Percentiles rank a stretch among this genome's conserved stretches.
These are phyloP conservation scores for Dictyostelium firmibasis DNA, from an alignment of 78 protist genomes.

Conservation along the genomic window DNA sequence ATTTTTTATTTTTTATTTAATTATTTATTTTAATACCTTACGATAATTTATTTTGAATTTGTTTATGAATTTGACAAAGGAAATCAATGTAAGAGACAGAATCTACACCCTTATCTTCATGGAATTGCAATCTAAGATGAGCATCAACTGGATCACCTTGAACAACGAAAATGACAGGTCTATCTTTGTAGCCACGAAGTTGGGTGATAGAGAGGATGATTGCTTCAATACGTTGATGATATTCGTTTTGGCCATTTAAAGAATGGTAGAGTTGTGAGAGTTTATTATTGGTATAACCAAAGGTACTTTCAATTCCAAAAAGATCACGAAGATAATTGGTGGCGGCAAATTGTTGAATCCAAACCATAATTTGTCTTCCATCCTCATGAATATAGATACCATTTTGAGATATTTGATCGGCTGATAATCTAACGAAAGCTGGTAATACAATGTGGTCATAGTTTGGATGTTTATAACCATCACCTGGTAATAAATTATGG, in stretches of 20 bases:
- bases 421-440: background rate
- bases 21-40: conserved; percentile 17
- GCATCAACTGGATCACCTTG: conserved; percentile 40
- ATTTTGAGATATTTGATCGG: conserved; percentile 42
- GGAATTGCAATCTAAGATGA: conserved; percentile 24
- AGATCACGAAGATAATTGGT: conserved; percentile 26
- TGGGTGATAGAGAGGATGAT: background rate
- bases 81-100: conserved; percentile 73
- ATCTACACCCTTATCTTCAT: conserved; percentile 78
- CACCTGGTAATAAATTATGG: conserved; percentile 32
- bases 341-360: conserved; percentile 63
- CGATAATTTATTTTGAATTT: conserved; percentile 83
- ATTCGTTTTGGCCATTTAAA: conserved; percentile 11
- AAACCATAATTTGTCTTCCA: conserved; percentile 42
- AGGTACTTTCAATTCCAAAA: conserved; percentile 19
- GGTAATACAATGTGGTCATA: conserved; percentile 35
- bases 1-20: background rate
- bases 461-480: conserved; percentile 20
- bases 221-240: conserved; percentile 44
- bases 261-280: conserved; percentile 7
- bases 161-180: conserved; percentile 28
- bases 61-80: conserved; percentile 74
- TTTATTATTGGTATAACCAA: conserved; percentile 26
- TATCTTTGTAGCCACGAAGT: conserved; percentile 15
- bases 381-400: conserved; percentile 70